Percentiles rank a stretch among this genome's conserved stretches.
These are phyloP conservation scores for Flammula alnicola DNA, from an alignment of 1,284 basidiomycete genomes.

Conservation along the genomic window DNA sequence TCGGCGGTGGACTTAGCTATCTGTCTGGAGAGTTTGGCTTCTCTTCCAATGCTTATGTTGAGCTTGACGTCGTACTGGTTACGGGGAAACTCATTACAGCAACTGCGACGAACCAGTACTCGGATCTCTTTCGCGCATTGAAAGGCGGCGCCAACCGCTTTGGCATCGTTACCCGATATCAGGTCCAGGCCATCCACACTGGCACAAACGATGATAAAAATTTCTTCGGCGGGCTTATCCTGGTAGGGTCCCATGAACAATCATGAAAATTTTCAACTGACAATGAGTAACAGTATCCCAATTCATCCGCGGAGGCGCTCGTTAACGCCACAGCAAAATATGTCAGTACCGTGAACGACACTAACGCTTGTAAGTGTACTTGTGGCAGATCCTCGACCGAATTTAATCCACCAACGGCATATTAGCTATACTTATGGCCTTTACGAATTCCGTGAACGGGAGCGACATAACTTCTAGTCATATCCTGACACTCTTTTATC, in stretches of 20 bases:
- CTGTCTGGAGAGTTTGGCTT: conserved; percentile 42
- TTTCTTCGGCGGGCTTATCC: conserved; percentile 42
- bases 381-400: background rate
- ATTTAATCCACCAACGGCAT: conserved; percentile 1
- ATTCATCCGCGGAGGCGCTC: conserved; percentile 39
- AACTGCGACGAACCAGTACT: conserved; percentile 39
- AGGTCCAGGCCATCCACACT: conserved; percentile 39
- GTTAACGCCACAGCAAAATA: conserved; percentile 41
- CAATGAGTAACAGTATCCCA: conserved; percentile 31
- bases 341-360: conserved; percentile 39
- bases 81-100: conserved; percentile 43
- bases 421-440: conserved; percentile 30
- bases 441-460: conserved; percentile 23
- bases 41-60: conserved; percentile 37
- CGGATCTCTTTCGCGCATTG: conserved; percentile 45
- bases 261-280: conserved; percentile 6
- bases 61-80: conserved; percentile 44
- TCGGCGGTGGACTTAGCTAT: conserved; percentile 44
- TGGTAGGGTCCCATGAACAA: conserved; percentile 27
- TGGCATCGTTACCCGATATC: conserved; percentile 46
- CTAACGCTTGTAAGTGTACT: conserved; percentile 37
- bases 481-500: conserved; percentile 38
- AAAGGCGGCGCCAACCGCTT: conserved; percentile 47
- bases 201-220: conserved; percentile 38
- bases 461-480: conserved; percentile 26